Conservation (phyloP, 805 yeast genomes). For the Ogataea haglerorum region DNA sequence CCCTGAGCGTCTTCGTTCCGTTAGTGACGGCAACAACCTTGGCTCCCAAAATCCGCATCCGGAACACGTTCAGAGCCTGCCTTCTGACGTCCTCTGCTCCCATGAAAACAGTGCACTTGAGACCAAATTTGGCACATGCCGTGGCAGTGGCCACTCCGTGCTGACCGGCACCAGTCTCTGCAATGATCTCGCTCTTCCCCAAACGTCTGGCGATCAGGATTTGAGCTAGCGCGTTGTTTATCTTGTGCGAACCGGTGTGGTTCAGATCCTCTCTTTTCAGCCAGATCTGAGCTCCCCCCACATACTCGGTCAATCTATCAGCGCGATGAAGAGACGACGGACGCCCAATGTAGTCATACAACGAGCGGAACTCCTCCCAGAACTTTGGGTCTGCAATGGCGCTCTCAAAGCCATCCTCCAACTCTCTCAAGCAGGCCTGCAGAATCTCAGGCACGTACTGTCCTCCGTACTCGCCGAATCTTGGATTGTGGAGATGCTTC, state of each 20-base stretch:
- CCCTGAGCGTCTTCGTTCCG: constrained; percentile 95
- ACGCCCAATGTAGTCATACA: constrained; percentile 92
- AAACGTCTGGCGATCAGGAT: constrained; percentile 74
- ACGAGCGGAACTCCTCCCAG: constrained; percentile 86
- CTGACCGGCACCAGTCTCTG: constrained; percentile 93
- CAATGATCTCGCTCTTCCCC: constrained; percentile 74
- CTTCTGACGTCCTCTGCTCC: constrained; percentile 99
- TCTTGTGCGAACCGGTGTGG: constrained; percentile 87
- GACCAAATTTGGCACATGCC: constrained; percentile 88
- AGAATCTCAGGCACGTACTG: constrained; percentile 97
- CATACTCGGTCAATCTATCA: constrained; percentile 80
- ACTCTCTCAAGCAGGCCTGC: constrained; percentile 84
- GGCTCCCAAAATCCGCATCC: constrained; percentile 97
- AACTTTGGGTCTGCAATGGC: constrained; percentile 87
- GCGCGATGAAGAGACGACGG: constrained; percentile 93
- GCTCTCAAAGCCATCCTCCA: constrained; percentile 81
- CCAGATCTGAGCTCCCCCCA: constrained; percentile 97
- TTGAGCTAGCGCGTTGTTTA: constrained; percentile 81
- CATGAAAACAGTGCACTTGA: constrained; percentile 93
- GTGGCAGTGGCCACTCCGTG: constrained; percentile 94
- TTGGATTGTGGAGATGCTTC: constrained; percentile 63
- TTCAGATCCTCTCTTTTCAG: constrained; percentile 94
- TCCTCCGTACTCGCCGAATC: constrained; percentile 96
- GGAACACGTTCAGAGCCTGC: constrained; percentile 95
- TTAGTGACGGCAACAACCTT: constrained; percentile 88